Evolutionary conservation across 441 rosid genomes (phyloP).

Genomic region (Lagerstroemia fauriei): DNA sequence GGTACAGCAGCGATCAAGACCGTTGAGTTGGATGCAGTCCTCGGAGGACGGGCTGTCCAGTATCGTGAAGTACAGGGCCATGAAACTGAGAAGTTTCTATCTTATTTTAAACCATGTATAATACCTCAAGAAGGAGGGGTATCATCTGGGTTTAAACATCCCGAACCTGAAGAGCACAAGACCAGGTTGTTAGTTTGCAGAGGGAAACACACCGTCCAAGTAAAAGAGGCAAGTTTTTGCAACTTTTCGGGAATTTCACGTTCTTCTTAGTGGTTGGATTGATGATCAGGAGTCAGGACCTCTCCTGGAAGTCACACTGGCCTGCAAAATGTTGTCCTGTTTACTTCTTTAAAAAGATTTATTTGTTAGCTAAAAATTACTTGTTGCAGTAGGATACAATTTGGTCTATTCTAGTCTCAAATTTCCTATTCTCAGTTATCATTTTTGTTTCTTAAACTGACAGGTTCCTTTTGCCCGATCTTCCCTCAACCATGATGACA

Average conservation of each 20-base stretch:
- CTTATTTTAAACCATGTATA: conserved; percentile 94
- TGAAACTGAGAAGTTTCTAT: conserved; percentile 89
- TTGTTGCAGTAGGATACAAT: not conserved
- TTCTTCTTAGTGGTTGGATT: not conserved
- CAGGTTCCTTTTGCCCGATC: conserved; percentile 94
- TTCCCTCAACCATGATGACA: conserved; percentile 89
- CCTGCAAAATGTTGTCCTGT: not conserved
- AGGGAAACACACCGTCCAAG: conserved; percentile 94
- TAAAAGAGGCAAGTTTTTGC: conserved; percentile 73
- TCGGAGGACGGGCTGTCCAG: conserved; percentile 97
- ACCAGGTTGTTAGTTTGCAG: conserved; percentile 80
- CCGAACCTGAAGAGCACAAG: conserved; percentile 71
- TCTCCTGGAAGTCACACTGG: no score
- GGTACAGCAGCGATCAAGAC: conserved; percentile 83
- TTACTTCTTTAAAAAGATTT: conserved; percentile 12
- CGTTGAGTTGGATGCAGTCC: conserved; percentile 89
- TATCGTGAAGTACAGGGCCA: conserved; percentile 97
- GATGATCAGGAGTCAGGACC: no score
- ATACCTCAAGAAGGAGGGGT: conserved; percentile 96
- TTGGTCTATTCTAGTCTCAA: not conserved
- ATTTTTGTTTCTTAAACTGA: conserved; percentile 27
- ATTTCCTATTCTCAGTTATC: conserved; percentile 7
- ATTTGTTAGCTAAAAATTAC: not conserved
- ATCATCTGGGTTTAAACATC: conserved; percentile 85
- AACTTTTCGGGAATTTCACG: not conserved